Evolutionary conservation across 768 basidiomycete species (phyloP), one percentile per base, ranked within the genome.

Genomic region (Porpolomopsis calyptriformis): DNA sequence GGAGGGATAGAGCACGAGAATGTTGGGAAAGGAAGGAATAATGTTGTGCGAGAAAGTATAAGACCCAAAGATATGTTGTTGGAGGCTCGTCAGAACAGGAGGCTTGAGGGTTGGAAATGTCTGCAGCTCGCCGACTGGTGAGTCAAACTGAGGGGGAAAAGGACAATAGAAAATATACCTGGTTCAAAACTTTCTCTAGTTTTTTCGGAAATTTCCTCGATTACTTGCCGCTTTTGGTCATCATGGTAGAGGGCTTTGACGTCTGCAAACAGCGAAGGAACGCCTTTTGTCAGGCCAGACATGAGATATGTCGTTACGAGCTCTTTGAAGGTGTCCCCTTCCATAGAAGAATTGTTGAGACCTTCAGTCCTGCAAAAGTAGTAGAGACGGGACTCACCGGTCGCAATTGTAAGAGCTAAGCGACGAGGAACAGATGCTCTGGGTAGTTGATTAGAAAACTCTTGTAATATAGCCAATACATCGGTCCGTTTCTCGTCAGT

Each of bases 1-100:
- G 68, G 4, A 85, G 64, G 12, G 70, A 63, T 7, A 94, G 64
- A 0, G 92, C 77, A 22, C 70, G 64, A 40, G 57, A 53, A 20
- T 68, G 67, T 33, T 72, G 68, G 0, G 71, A 69, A 1, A 87
- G 66, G 57, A 73, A 76, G 0, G 87, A 85, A 56, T 88, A 72
- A 58, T 93, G 92, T 55, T 94, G 89, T 0, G 91, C 82, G 41
- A 98, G 81, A 71, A 86, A 96, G 67, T 94, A 98, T 31, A 97
- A 76, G 8, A 85, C 82, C 96, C 96, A 99, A 9, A 98, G 74
- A 55, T 94, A 85, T 12, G 78, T 80, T 3, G 89, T 80, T 1
- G 94, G 68, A 49, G 94, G 92, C 36, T 83, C 80, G 22, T 67
- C 52, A 18, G 60, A 52, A 11, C 55, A 40, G 11, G 62, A 50